phyloP scores from a whole-genome alignment of 768 basidiomycete genomes.

The Boletus reticulatus region DNA sequence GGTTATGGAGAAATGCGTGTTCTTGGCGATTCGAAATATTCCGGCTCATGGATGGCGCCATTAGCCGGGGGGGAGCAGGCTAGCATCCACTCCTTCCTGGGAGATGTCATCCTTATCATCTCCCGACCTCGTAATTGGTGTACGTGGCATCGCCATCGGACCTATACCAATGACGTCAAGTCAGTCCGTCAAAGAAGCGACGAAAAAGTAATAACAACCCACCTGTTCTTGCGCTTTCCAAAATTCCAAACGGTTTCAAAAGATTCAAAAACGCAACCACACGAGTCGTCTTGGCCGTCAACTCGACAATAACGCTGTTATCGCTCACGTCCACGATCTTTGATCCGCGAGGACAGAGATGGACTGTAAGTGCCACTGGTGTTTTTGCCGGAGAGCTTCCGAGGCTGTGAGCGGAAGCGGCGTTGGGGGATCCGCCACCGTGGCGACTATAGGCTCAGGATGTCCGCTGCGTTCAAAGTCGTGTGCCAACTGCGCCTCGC shows the following conservation, averaged over 20 bases:
- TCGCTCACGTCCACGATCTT: constrained; percentile 92
- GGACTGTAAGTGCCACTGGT: constrained; percentile 86
- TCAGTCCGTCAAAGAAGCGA: neutral
- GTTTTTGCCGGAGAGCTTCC: constrained; percentile 85
- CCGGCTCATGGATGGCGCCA: no score
- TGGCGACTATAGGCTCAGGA: constrained; percentile 26
- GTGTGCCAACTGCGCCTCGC: constrained; percentile 70
- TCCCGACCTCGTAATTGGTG: constrained; percentile 66
- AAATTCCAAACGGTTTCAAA: constrained; percentile 90
- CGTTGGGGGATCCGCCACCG: constrained; percentile 18
- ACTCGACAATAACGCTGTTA: constrained; percentile 91
- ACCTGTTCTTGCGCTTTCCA: constrained; percentile 96
- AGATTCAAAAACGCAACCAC: constrained; percentile 92
- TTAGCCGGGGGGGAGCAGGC: constrained; percentile 92
- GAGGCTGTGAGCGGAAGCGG: constrained; percentile 63
- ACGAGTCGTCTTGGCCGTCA: constrained; percentile 87
- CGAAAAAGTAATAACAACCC: constrained; percentile 21
- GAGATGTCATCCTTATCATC: constrained; percentile 58
- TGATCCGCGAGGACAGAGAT: constrained; percentile 81
- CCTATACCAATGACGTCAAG: constrained; percentile 42
- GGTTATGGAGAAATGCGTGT: neutral
- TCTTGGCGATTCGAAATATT: no score
- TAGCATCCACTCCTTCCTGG: constrained; percentile 75
- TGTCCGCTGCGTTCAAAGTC: constrained; percentile 68
- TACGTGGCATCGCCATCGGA: constrained; percentile 97